A percentile compares a stretch with the other conserved stretches of the same genome.
Evolutionary conservation across 2,329 filamentous ascomycete species (phyloP).

Genomic region (Hymenoscyphus scutula): DNA sequence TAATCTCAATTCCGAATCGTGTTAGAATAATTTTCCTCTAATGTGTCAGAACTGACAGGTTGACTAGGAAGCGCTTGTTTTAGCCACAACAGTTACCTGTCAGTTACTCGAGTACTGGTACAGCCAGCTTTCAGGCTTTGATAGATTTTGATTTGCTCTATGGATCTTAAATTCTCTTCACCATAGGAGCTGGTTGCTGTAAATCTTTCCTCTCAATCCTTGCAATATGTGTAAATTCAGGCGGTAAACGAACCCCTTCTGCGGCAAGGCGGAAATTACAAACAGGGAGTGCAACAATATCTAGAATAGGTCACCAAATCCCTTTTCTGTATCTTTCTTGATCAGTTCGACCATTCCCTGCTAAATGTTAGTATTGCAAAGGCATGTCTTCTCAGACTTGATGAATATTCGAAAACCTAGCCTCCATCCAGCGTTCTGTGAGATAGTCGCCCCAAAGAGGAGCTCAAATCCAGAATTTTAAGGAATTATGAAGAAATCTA

Average conservation of each 20-base stretch:
- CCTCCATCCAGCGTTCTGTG: too few species aligned
- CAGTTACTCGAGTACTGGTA: too few species aligned
- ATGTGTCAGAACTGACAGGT: background rate
- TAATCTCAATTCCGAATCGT: background rate
- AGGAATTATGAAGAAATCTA: too few species aligned
- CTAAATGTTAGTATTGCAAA: conserved; percentile 22
- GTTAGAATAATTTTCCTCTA: background rate
- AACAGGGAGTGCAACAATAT: background rate
- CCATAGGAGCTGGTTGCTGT: background rate
- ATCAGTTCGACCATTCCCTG: conserved; percentile 92
- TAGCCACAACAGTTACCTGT: background rate
- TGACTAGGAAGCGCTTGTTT: background rate
- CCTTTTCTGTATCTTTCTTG: conserved; percentile 89
- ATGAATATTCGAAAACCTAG: background rate
- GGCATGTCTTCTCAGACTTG: background rate
- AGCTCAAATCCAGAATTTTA: too few species aligned
- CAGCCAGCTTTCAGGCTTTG: background rate
- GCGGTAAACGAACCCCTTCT: background rate
- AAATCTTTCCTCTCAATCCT: background rate
- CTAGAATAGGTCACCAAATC: conserved; percentile 79
- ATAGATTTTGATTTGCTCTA: background rate
- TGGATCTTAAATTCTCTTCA: background rate
- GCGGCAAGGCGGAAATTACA: background rate
- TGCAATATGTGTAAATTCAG: background rate
- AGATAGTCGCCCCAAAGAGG: too few species aligned